These are phyloP conservation scores for Ascochyta lentis DNA, from an alignment of 2,329 filamentous ascomycete species.

Conservation along the genomic window DNA sequence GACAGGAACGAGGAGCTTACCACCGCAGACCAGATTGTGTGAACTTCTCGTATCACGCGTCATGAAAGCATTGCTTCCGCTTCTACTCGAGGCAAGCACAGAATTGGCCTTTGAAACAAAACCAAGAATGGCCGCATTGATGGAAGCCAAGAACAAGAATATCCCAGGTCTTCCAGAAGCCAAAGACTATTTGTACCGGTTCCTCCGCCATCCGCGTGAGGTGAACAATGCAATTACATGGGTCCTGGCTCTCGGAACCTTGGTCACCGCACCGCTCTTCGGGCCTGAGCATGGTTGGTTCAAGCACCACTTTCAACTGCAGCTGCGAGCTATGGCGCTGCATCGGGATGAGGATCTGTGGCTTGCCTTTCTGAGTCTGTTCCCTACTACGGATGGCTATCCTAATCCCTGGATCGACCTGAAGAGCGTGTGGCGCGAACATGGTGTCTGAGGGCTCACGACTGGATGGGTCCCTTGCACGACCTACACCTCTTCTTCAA, in stretches of 20 bases:
- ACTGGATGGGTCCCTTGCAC: not conserved
- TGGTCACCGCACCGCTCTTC: constrained; percentile 19
- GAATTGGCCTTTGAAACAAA: constrained; percentile 7
- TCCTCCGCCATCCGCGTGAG: constrained; percentile 11
- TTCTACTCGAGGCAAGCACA: constrained; percentile 16
- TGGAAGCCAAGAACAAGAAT: not conserved
- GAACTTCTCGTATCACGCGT: constrained; percentile 25
- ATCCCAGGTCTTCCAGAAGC: not conserved
- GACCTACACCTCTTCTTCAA: no score
- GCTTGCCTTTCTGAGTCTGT: constrained; percentile 15
- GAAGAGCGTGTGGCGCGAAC: constrained; percentile 6
- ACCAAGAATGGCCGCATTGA: not conserved
- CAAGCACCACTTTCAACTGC: constrained; percentile 20
- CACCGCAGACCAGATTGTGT: constrained; percentile 26
- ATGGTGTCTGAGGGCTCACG: not conserved
- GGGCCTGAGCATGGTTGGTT: constrained; percentile 28
- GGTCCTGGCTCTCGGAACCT: constrained; percentile 25
- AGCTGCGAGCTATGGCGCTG: constrained; percentile 17
- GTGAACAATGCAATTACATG: constrained; percentile 25
- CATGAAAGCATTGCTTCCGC: constrained; percentile 24
- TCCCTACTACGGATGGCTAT: constrained; percentile 21
- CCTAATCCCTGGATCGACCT: constrained; percentile 17
- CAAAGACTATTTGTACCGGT: constrained; percentile 1
- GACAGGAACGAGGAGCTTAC: constrained; percentile 20
- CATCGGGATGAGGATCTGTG: constrained; percentile 11